Percentiles rank a stretch among this genome's conserved stretches.
Conservation (phyloP, 225 moss, liverwort and hornwort species). For the Sphagnum tenellum region DNA sequence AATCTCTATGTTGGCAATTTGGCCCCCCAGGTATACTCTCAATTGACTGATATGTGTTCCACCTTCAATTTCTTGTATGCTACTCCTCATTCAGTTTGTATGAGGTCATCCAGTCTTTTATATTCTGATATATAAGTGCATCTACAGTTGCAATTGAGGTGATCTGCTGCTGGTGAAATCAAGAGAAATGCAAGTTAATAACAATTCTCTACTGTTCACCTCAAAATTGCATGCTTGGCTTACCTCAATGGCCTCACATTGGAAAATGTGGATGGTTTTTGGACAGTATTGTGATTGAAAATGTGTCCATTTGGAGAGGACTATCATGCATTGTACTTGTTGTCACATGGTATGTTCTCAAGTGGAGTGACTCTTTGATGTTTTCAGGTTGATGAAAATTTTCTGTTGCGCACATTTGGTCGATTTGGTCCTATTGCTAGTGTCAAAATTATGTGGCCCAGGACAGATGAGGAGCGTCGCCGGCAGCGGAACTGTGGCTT, state of each 20-base stretch:
- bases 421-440: slow-evolving; percentile 99
- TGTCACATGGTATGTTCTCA: slow-evolving; percentile 1
- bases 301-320: too few species aligned
- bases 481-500: slow-evolving; percentile 98
- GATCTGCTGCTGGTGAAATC: neutral
- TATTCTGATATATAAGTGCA: too few species aligned
- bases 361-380: slow-evolving; percentile 13
- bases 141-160: too few species aligned
- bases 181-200: too few species aligned
- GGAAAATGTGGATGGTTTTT: neutral
- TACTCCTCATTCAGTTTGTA: too few species aligned
- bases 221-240: too few species aligned
- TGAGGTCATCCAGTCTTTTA: too few species aligned
- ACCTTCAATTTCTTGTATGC: too few species aligned
- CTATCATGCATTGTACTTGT: neutral
- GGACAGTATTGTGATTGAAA: neutral
- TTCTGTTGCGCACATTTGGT: slow-evolving; percentile 95
- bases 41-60: neutral
- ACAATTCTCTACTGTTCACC: too few species aligned
- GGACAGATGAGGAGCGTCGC: slow-evolving; percentile 99
- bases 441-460: slow-evolving; percentile 99
- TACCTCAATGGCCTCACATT: too few species aligned
- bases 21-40: slow-evolving; percentile 72
- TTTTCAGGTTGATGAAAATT: slow-evolving; percentile 98
- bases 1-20: slow-evolving; percentile 97